Percentiles rank a stretch among this genome's conserved stretches.
Evolutionary conservation across 2,329 filamentous ascomycete genomes (phyloP).

Genomic region (Fusarium solani-melongenae): DNA sequence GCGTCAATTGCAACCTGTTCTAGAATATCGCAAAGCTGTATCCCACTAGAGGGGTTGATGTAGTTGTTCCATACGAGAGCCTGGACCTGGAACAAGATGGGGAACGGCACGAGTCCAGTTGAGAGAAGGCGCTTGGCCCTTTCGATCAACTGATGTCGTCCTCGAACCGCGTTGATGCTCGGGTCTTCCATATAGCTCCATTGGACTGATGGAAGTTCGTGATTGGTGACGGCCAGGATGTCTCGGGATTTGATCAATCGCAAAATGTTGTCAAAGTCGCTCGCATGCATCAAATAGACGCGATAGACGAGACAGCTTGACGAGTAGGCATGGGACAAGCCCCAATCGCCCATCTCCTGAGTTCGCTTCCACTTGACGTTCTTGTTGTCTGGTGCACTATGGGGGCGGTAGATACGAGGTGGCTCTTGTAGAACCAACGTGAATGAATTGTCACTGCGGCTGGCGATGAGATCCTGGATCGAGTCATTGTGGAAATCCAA

Average conservation of each 20-base stretch:
- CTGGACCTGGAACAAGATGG: constrained; percentile 70
- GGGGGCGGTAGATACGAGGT: constrained; percentile 59
- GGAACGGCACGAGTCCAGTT: constrained; percentile 54
- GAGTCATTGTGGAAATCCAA: constrained; percentile 63
- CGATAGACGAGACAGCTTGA: constrained; percentile 60
- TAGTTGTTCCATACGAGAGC: constrained; percentile 72
- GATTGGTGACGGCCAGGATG: constrained; percentile 37
- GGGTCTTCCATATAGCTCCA: constrained; percentile 35
- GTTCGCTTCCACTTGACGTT: constrained; percentile 44
- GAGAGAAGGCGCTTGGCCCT: constrained; percentile 41
- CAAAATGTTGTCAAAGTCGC: constrained; percentile 12
- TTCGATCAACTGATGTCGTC: constrained; percentile 36
- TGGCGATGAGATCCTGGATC: constrained; percentile 58
- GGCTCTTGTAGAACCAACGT: constrained; percentile 64
- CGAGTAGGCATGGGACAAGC: constrained; percentile 2
- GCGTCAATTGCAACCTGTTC: constrained; percentile 42
- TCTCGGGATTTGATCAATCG: constrained; percentile 39
- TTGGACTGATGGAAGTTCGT: constrained; percentile 33
- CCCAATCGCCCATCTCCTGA: constrained; percentile 39
- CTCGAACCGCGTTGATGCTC: constrained; percentile 4
- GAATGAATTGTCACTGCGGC: constrained; percentile 50
- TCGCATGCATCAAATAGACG: constrained; percentile 30
- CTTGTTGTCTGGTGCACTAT: not conserved
- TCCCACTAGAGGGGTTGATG: constrained; percentile 65
- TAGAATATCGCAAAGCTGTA: constrained; percentile 59